phyloP scores from a whole-genome alignment of 164 flowering plant genomes.

The Malania oleifera region DNA sequence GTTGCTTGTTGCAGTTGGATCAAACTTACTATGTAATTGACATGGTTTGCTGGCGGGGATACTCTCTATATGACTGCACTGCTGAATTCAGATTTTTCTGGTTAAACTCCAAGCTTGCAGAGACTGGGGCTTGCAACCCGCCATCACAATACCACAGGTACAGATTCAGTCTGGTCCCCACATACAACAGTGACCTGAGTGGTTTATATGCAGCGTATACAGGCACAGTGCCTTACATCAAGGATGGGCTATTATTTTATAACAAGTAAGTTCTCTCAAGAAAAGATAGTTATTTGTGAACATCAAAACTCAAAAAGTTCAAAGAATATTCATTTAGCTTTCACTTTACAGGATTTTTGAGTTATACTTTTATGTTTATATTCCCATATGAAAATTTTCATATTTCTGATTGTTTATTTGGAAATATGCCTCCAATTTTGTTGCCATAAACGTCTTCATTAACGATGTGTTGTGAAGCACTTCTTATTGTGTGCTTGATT shows the following conservation, averaged over 20 bases:
- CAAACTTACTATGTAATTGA: conserved; percentile 94
- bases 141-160: conserved; percentile 75
- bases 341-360: neutral
- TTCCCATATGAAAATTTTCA: too few relatives aligned
- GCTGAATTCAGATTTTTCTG: conserved; percentile 96
- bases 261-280: conserved; percentile 59
- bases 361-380: neutral
- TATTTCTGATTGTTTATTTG: too few relatives aligned
- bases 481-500: too few relatives aligned
- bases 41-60: conserved; percentile 92
- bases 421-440: too few relatives aligned
- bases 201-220: conserved; percentile 70
- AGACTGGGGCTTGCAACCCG: conserved; percentile 73
- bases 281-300: neutral
- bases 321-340: neutral
- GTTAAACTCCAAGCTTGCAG: conserved; percentile 88
- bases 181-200: conserved; percentile 63
- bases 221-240: conserved; percentile 60
- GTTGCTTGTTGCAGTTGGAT: conserved; percentile 52
- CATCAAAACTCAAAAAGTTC: neutral
- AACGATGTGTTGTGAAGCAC: too few relatives aligned
- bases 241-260: conserved; percentile 86
- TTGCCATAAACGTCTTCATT: too few relatives aligned
- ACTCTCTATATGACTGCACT: conserved; percentile 81
- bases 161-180: conserved; percentile 67